Evolutionary conservation across 768 basidiomycete genomes (phyloP).

Genomic region (Russula sp.): DNA sequence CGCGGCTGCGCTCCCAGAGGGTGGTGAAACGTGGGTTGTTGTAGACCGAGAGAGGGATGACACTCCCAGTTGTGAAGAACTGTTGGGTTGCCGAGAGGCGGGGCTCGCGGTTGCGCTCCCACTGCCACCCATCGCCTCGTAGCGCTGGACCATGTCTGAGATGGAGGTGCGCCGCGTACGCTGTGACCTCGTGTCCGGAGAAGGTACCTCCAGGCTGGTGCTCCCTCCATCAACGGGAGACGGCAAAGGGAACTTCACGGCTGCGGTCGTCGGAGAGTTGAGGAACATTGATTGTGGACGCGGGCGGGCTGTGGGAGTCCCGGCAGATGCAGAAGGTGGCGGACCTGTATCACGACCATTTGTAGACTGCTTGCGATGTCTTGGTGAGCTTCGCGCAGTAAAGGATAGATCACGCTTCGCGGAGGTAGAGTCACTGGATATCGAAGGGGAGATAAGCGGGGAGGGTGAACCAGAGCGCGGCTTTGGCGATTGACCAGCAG

Average conservation of each 20-base stretch:
- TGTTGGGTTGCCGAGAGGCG: conserved; percentile 8
- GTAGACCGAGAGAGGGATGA: conserved; percentile 11
- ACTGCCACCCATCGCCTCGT: conserved; percentile 64
- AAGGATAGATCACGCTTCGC: conserved; percentile 6
- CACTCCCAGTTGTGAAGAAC: conserved; percentile 2
- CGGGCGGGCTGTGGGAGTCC: conserved; percentile 29
- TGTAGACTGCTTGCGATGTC: conserved; percentile 26
- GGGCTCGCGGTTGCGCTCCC: conserved; percentile 1
- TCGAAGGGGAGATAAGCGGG: conserved; percentile 18
- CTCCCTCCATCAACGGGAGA: conserved; percentile 20
- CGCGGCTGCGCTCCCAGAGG: conserved; percentile 3
- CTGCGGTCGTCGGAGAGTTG: conserved; percentile 50
- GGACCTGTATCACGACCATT: conserved; percentile 22
- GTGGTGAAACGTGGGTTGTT: conserved; percentile 9
- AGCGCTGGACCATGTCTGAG: conserved; percentile 81
- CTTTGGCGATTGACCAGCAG: conserved; percentile 7
- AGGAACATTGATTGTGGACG: conserved; percentile 84
- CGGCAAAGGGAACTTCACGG: conserved; percentile 34
- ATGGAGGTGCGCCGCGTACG: conserved; percentile 68
- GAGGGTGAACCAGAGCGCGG: conserved; percentile 26
- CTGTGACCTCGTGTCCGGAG: conserved; percentile 46
- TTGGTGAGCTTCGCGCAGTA: conserved; percentile 5
- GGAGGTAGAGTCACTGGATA: conserved; percentile 11
- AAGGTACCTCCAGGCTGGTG: conserved; percentile 42
- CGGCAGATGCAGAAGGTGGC: conserved; percentile 5